A percentile compares a stretch with the other conserved stretches of the same genome.
Evolutionary conservation across 805 yeast species (phyloP).

Genomic region (Lipomyces kockii): DNA sequence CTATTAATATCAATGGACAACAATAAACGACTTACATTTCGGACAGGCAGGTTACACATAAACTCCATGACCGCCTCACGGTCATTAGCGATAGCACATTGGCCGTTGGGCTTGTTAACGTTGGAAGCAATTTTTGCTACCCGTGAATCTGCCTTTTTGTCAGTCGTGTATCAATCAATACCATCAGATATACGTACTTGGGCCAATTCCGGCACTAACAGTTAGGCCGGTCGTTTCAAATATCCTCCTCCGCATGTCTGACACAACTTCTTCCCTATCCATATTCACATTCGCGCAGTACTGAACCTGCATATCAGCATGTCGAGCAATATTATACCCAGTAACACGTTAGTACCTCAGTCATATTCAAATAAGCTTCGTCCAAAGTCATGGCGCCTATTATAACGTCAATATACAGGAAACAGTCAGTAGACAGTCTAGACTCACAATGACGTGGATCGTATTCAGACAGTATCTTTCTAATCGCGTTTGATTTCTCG

Average conservation of each 20-base stretch:
- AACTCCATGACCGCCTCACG: conserved; percentile 35
- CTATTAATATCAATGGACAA: too few species aligned
- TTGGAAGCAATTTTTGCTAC: conserved; percentile 41
- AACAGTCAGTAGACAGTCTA: background rate
- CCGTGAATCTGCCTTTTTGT: conserved; percentile 27
- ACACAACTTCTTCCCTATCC: conserved; percentile 41
- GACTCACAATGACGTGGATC: conserved; percentile 49
- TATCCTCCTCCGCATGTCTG: conserved; percentile 51
- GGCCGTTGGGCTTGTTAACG: conserved; percentile 41
- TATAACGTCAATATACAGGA: background rate
- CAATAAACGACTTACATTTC: conserved; percentile 29
- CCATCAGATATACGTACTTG: conserved; percentile 50
- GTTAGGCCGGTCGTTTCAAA: conserved; percentile 58
- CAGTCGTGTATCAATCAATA: background rate
- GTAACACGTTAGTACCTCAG: conserved; percentile 13
- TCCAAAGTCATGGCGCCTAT: conserved; percentile 68
- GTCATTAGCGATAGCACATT: conserved; percentile 27
- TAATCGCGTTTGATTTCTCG: conserved; percentile 63
- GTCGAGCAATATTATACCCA: conserved; percentile 82
- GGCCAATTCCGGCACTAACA: conserved; percentile 78
- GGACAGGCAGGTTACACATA: conserved; percentile 33
- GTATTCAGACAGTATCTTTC: conserved; percentile 57
- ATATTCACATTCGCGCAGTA: conserved; percentile 38
- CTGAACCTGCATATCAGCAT: conserved; percentile 41
- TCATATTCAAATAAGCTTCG: conserved; percentile 39